phyloP scores from a whole-genome alignment of 768 basidiomycete genomes.

The Suillus weaverae region DNA sequence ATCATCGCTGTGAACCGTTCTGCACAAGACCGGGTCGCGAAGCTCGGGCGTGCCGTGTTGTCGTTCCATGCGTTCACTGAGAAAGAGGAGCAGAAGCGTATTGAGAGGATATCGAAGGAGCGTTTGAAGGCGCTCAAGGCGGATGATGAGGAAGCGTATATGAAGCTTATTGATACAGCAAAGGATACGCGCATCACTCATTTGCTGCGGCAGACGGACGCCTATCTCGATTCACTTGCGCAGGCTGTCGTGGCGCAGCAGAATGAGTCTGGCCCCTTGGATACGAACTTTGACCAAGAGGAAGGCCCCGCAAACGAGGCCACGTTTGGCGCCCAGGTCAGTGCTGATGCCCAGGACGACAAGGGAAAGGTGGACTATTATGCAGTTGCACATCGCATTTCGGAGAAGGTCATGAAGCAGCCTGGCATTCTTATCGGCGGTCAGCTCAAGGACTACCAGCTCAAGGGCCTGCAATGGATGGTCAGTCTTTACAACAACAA shows the following conservation, averaged over 20 bases:
- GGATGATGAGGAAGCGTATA: conserved; percentile 99
- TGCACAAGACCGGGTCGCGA: conserved; percentile 56
- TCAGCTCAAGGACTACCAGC: conserved; percentile 90
- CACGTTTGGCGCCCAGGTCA: conserved; percentile 84
- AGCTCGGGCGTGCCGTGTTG: conserved; percentile 76
- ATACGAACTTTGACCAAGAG: conserved; percentile 56
- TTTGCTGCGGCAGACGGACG: conserved; percentile 88
- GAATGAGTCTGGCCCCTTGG: conserved; percentile 54
- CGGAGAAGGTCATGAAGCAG: conserved; percentile 79
- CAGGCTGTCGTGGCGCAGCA: conserved; percentile 94
- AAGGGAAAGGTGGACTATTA: conserved; percentile 92
- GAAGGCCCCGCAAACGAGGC: conserved; percentile 81
- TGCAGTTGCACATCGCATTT: conserved; percentile 88
- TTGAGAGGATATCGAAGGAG: conserved; percentile 95
- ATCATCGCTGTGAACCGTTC: conserved; percentile 67
- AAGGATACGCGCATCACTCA: conserved; percentile 99
- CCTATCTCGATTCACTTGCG: conserved; percentile 92
- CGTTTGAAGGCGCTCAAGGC: conserved; percentile 96
- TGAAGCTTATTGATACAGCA: conserved; percentile 97
- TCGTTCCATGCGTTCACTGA: conserved; percentile 88
- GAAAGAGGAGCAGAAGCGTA: conserved; percentile 96
- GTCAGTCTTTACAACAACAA: conserved; percentile 96
- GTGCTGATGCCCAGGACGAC: conserved; percentile 56
- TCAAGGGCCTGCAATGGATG: conserved; percentile 98
- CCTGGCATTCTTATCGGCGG: conserved; percentile 80